Evolutionary conservation across 148 eudicot genomes (phyloP).

Genomic region (Selenicereus undatus): DNA sequence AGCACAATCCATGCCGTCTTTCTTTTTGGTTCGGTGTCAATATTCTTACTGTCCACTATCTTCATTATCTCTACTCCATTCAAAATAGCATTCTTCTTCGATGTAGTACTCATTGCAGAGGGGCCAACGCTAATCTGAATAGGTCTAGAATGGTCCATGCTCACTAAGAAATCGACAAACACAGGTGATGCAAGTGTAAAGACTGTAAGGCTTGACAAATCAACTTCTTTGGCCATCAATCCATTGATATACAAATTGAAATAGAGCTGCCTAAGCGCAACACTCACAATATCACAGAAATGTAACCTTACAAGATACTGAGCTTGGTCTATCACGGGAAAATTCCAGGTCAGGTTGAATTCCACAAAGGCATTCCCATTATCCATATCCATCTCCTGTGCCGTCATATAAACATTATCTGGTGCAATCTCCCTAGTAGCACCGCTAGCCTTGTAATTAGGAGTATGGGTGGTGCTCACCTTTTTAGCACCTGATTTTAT

Average conservation of each 20-base stretch:
- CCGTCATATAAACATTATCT: slow-evolving; percentile 82
- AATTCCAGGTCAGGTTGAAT: slow-evolving; percentile 81
- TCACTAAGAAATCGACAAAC: slow-evolving; percentile 57
- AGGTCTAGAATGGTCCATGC: slow-evolving; percentile 43
- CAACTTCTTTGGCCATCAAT: slow-evolving; percentile 67
- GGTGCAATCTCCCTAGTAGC: slow-evolving; percentile 70
- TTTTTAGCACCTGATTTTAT: slow-evolving; percentile 67
- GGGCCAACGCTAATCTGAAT: slow-evolving; percentile 77
- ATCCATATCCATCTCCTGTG: slow-evolving; percentile 73
- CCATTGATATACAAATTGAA: slow-evolving; percentile 75
- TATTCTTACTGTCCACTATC: slow-evolving; percentile 42
- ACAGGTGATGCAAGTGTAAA: slow-evolving; percentile 53
- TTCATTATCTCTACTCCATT: slow-evolving; percentile 97
- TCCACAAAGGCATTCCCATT: slow-evolving; percentile 28
- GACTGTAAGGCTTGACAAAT: slow-evolving; percentile 57
- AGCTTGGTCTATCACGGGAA: slow-evolving; percentile 47
- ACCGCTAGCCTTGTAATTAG: slow-evolving; percentile 58
- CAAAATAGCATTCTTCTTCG: slow-evolving; percentile 66
- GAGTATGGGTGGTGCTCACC: slow-evolving; percentile 36
- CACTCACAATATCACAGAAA: slow-evolving; percentile 70
- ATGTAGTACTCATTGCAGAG: slow-evolving; percentile 57
- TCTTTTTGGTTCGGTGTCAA: slow-evolving; percentile 25
- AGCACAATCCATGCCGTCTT: slow-evolving; percentile 41
- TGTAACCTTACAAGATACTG: slow-evolving; percentile 72
- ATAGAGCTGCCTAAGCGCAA: slow-evolving; percentile 58